Conservation (phyloP, 164 flowering plant species). For the Magnolia changhungtana region DNA sequence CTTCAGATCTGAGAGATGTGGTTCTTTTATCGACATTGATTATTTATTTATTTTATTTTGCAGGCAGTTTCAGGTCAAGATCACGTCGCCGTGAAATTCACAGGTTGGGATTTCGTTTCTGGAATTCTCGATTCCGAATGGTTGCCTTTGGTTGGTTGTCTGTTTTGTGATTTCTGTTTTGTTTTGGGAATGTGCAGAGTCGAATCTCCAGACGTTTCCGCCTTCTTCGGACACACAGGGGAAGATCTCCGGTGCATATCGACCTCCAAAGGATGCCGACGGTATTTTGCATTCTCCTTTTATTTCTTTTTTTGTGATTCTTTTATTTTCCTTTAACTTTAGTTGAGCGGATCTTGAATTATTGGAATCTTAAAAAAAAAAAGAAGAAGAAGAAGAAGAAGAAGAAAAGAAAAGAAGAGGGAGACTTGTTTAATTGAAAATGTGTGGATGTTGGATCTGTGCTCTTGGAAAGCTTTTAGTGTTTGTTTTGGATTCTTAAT, state of each 20-base stretch:
- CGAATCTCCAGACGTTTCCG: slow-evolving; percentile 81
- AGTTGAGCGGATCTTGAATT: background rate
- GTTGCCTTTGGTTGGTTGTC: background rate
- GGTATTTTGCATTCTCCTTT: slow-evolving; percentile 38
- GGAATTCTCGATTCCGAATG: background rate
- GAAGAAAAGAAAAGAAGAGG: background rate
- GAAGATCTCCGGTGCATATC: slow-evolving; percentile 65
- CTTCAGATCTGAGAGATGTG: background rate
- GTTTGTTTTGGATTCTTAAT: background rate
- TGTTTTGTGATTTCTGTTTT: background rate
- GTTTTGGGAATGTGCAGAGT: slow-evolving; percentile 37
- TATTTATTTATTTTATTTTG: background rate
- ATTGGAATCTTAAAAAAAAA: background rate
- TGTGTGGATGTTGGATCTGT: background rate
- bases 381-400: too few species aligned
- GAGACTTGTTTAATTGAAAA: background rate
- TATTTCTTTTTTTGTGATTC: background rate
- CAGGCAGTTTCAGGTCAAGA: slow-evolving; percentile 80
- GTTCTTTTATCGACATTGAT: background rate
- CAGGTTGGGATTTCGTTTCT: slow-evolving; percentile 19
- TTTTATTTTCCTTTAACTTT: background rate
- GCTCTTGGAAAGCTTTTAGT: background rate
- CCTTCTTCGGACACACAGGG: slow-evolving; percentile 71
- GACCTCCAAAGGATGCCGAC: slow-evolving; percentile 93
- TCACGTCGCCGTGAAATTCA: slow-evolving; percentile 63